Conservation (phyloP, 805 yeast genomes). For the Wickerhamomyces subpelliculosus region DNA sequence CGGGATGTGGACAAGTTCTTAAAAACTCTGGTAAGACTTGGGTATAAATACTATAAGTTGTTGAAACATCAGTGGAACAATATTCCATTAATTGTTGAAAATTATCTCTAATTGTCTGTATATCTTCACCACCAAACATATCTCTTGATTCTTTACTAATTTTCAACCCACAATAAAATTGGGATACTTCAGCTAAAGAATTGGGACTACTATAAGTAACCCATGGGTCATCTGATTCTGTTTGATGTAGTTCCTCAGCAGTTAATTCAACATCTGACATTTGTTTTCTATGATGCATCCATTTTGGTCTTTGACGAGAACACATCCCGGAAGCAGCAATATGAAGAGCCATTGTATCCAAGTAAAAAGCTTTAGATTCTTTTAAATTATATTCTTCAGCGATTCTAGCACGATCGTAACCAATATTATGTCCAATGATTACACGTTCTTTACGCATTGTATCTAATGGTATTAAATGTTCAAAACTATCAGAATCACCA, state of each 20-base stretch:
- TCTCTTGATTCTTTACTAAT: slow-evolving; percentile 67
- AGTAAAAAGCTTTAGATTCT: slow-evolving; percentile 63
- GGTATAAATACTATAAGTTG: slow-evolving; percentile 64
- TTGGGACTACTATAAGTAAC: slow-evolving; percentile 67
- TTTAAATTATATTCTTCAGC: slow-evolving; percentile 71
- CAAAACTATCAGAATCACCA: slow-evolving; percentile 34
- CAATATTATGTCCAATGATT: slow-evolving; percentile 84
- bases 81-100: slow-evolving; percentile 62
- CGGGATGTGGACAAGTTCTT: slow-evolving; percentile 82
- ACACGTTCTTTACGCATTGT: slow-evolving; percentile 40
- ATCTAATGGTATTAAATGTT: slow-evolving; percentile 76
- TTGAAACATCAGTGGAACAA: slow-evolving; percentile 79
- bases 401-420: slow-evolving; percentile 85
- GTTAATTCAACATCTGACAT: slow-evolving; percentile 14
- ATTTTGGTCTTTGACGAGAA: slow-evolving; percentile 79
- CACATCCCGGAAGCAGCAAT: slow-evolving; percentile 89
- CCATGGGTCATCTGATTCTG: slow-evolving; percentile 75
- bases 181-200: slow-evolving; percentile 72
- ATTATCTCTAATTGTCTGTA: slow-evolving; percentile 44
- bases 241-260: slow-evolving; percentile 16
- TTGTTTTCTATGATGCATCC: slow-evolving; percentile 50
- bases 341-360: slow-evolving; percentile 93
- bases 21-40: slow-evolving; percentile 66
- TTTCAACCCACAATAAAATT: slow-evolving; percentile 63
- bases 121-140: slow-evolving; percentile 48